Evolutionary conservation across 2,329 filamentous ascomycete genomes (phyloP).

Genomic region (Talaromyces sp.): DNA sequence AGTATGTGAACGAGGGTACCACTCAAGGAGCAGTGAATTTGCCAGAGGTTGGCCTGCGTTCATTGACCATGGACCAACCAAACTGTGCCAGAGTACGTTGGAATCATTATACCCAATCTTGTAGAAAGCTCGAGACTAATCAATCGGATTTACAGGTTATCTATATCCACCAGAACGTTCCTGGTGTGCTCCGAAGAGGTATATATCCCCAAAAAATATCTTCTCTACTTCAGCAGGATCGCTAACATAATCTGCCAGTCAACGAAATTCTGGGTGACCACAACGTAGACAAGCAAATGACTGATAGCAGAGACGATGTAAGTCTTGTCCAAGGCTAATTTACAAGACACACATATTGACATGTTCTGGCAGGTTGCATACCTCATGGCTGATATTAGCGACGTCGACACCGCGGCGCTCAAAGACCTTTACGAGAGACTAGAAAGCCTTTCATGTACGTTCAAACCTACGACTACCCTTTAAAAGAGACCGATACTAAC

Average conservation of each 20-base stretch:
- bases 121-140: conserved; percentile 12
- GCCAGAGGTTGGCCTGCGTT: conserved; percentile 87
- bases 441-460: conserved; percentile 72
- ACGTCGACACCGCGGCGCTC: conserved; percentile 74
- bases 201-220: conserved; percentile 15
- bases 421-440: conserved; percentile 79
- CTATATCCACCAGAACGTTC: conserved; percentile 95
- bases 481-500: conserved; percentile 10
- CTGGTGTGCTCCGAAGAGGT: conserved; percentile 85
- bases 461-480: neutral
- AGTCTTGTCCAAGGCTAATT: conserved; percentile 19
- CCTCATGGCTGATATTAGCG: conserved; percentile 94
- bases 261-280: conserved; percentile 92
- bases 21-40: conserved; percentile 92
- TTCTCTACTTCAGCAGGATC: conserved; percentile 3
- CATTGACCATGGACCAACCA: conserved; percentile 82
- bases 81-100: conserved; percentile 71
- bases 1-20: conserved; percentile 92
- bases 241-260: conserved; percentile 48
- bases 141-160: conserved; percentile 56
- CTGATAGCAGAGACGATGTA: conserved; percentile 86
- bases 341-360: conserved; percentile 13
- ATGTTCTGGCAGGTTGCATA: conserved; percentile 64
- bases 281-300: conserved; percentile 99
- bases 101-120: neutral